Evolutionary conservation across 495 filamentous ascomycete species (phyloP), one percentile per base, ranked within the genome.

Genomic region (Penicillium fimorum): DNA sequence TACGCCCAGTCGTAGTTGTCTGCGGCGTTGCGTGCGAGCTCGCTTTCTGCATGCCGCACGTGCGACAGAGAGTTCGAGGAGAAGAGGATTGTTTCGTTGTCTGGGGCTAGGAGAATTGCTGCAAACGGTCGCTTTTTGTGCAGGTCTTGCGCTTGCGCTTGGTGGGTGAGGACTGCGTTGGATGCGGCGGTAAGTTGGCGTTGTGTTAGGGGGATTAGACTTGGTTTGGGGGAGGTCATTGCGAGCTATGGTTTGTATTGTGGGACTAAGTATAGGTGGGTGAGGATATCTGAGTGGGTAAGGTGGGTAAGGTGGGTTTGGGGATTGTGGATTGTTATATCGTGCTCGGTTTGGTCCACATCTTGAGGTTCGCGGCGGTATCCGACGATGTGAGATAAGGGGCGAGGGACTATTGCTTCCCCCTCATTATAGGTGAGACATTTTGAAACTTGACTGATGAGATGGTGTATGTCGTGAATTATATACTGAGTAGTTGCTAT

Each of bases 41-140:
- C 75, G 53, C 69, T 70, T 55, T 82, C 81, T 0, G 79, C 78
- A 59, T 82, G 81, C 42, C 81, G 78, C n/a, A 82, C 79, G 55
- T 82, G 78, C 35, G 80, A 79, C 13, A 81, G 60, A n/a, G 77
- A 80, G 51, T 75, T 72, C 20, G 79, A 79, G 35, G 66, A 68
- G 50, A 78, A 60, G 12, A 82, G 56, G 7, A 78, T 68, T 1
- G 76, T 79, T 59, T 71, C 62, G 53, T 81, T 79, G 59, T 82
- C 78, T 5, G 79, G 75, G 5, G 66, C 77, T 9, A 81, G 60
- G 12, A 83, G 67, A 30, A 75, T 69, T 8, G 76, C 78, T 2
- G 74, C 73, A 57, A 81, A 83, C 4, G 80, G 79, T 25, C 76
- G 65, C 58, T 80, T 82, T 32, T 63, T 61, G 56, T 72, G 66